Conservation (phyloP, 208 protist genomes). For the Leishmania gerbilli region DNA sequence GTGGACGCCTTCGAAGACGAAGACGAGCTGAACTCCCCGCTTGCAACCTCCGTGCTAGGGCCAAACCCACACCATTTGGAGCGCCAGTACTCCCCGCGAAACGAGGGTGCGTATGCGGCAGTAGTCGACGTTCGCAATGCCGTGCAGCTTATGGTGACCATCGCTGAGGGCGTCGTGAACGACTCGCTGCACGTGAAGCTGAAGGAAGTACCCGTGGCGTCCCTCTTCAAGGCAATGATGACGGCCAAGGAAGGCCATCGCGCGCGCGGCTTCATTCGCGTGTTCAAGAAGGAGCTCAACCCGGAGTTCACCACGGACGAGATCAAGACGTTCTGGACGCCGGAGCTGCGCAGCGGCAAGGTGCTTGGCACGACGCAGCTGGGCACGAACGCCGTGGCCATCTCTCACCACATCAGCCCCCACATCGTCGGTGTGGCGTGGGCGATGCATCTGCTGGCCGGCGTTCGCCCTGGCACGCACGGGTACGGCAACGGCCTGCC, state of each 20-base stretch:
- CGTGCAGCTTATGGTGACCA: slow-evolving; percentile 88
- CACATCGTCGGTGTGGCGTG: slow-evolving; percentile 88
- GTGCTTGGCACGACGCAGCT: slow-evolving; percentile 75
- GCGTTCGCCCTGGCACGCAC: slow-evolving; percentile 61
- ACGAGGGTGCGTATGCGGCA: slow-evolving; percentile 82
- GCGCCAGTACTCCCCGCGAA: slow-evolving; percentile 44
- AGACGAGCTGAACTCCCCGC: slow-evolving; percentile 52
- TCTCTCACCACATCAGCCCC: slow-evolving; percentile 79
- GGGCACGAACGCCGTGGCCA: slow-evolving; percentile 68
- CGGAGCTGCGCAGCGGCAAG: slow-evolving; percentile 85
- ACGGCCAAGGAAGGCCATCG: slow-evolving; percentile 65
- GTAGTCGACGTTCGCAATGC: slow-evolving; percentile 86
- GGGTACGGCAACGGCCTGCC: slow-evolving; percentile 85
- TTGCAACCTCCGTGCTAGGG: slow-evolving; percentile 66
- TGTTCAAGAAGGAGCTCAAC: slow-evolving; percentile 67
- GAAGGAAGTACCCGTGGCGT: slow-evolving; percentile 73
- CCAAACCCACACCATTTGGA: slow-evolving; percentile 33
- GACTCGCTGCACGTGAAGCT: slow-evolving; percentile 67
- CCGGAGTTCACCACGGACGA: slow-evolving; percentile 64
- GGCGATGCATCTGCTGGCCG: slow-evolving; percentile 86
- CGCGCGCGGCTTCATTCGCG: slow-evolving; percentile 76
- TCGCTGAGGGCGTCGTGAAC: slow-evolving; percentile 76
- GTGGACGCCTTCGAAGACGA: slow-evolving; percentile 83
- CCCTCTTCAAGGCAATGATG: slow-evolving; percentile 88
- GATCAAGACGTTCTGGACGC: slow-evolving; percentile 77